Evolutionary conservation across 2,329 filamentous ascomycete genomes (phyloP).

Genomic region (Zymoseptoria crescenta): DNA sequence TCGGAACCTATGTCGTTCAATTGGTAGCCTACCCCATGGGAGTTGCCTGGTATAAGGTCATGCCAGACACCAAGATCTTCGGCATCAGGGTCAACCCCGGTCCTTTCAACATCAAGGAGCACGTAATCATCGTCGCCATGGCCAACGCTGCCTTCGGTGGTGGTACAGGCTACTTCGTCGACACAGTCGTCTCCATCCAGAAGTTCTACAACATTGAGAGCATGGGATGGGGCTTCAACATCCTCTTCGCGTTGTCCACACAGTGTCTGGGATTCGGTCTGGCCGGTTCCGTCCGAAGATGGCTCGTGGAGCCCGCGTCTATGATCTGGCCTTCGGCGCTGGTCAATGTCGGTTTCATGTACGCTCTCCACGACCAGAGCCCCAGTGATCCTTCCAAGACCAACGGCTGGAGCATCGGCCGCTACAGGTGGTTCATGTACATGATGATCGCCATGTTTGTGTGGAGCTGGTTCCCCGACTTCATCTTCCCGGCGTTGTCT

Average conservation of each 20-base stretch:
- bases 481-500: conserved; percentile 75
- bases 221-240: conserved; percentile 66
- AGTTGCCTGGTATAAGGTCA: conserved; percentile 52
- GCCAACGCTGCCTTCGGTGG: conserved; percentile 46
- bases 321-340: conserved; percentile 93
- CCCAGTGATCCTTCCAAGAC: conserved; percentile 38
- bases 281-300: conserved; percentile 70
- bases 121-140: conserved; percentile 23
- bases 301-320: conserved; percentile 72
- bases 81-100: conserved; percentile 46
- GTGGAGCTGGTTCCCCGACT: conserved; percentile 74
- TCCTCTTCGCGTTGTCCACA: conserved; percentile 78
- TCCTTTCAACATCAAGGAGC: conserved; percentile 38
- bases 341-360: conserved; percentile 56
- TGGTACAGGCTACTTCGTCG: conserved; percentile 20
- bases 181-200: conserved; percentile 20
- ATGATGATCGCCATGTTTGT: conserved; percentile 63
- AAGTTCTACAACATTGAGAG: conserved; percentile 69
- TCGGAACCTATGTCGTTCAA: conserved; percentile 78
- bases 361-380: conserved; percentile 54
- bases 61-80: conserved; percentile 49
- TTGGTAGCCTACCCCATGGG: conserved; percentile 78
- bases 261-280: conserved; percentile 83
- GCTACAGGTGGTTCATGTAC: conserved; percentile 75
- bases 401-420: conserved; percentile 72